Conservation (phyloP, 257 asterid genomes). For the Solanum bukasovii region DNA sequence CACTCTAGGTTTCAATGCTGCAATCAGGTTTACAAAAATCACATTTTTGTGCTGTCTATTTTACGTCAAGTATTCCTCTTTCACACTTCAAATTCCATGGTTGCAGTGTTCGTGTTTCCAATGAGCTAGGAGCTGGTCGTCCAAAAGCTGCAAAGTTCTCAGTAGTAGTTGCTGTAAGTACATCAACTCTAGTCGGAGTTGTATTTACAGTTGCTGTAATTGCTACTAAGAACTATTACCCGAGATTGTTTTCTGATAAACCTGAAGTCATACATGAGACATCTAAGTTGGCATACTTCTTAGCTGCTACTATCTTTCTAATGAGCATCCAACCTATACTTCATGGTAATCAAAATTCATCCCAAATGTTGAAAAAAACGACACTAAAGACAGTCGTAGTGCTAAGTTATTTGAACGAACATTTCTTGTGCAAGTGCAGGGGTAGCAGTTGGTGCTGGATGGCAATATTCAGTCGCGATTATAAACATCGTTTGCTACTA, state of each 20-base stretch:
- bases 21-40: conserved; percentile 45
- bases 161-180: conserved; percentile 32
- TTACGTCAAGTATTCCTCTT: background rate
- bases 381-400: background rate
- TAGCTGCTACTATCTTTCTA: conserved; percentile 63
- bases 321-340: conserved; percentile 77
- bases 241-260: conserved; percentile 41
- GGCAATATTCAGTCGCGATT: conserved; percentile 71
- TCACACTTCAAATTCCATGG: background rate
- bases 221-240: conserved; percentile 33
- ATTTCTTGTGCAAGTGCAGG: conserved; percentile 30
- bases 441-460: conserved; percentile 92
- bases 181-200: conserved; percentile 46
- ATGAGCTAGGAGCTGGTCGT: conserved; percentile 68
- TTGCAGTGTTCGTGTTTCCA: conserved; percentile 68
- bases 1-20: conserved; percentile 78
- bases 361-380: background rate
- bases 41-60: background rate
- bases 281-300: conserved; percentile 50
- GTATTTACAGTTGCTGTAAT: conserved; percentile 35
- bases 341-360: conserved; percentile 38
- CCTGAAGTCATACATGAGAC: conserved; percentile 46
- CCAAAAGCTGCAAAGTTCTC: conserved; percentile 77
- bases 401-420: background rate
- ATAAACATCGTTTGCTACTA: conserved; percentile 53